Base-by-base conservation (phyloP, 2,329 filamentous ascomycete genomes). In the Dactylellina leptospora region DNA sequence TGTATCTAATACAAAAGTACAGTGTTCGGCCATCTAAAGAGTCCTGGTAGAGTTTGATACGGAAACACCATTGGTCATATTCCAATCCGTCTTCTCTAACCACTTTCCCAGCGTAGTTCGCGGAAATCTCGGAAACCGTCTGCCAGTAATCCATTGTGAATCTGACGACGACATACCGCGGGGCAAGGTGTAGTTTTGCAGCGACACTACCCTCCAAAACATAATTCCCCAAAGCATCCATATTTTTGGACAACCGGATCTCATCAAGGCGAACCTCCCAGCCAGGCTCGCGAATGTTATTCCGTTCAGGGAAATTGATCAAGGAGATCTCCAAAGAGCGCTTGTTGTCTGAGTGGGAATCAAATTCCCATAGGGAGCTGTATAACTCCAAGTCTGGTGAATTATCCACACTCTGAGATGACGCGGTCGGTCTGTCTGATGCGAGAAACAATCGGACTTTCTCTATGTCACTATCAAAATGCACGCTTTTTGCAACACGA, bases 11-110 rank as follows among this genome's bases (percentile, higher is more conserved):
- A 20, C 38, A 44, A 6, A 44, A 44, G 13, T n/a, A n/a, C n/a
- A 44, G 38, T 8, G 2, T 3, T 44, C 10, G 38, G 9, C 38
- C 18, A 16, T 44, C 38, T 2, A 44, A 18, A 16, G 2, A 16
- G 13, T n/a, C 18, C n/a, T 44, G 11, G 2, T 11, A 44, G 8
- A 44, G 10, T 18, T 44, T 44, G 38, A 44, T 44, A 16, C 38
- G 38, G 38, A 44, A 44, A n/a, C 18, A n/a, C 38, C 38, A 44
- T 44, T 44, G 11, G 16, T 44, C 38, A 44, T 44, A 44, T 44
- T 44, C 38, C n/a, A 44, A 44, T 2, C 38, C 9, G 18, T 44
- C 38, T n/a, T 6, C 6, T 44, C 11, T 44, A 20, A 20, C 16
- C 11, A 44, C 38, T 44, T 44, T 44, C 18, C 16, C 11, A 18